Evolutionary conservation across 2,329 filamentous ascomycete species (phyloP).

Genomic region (Helicocarpus griseus): DNA sequence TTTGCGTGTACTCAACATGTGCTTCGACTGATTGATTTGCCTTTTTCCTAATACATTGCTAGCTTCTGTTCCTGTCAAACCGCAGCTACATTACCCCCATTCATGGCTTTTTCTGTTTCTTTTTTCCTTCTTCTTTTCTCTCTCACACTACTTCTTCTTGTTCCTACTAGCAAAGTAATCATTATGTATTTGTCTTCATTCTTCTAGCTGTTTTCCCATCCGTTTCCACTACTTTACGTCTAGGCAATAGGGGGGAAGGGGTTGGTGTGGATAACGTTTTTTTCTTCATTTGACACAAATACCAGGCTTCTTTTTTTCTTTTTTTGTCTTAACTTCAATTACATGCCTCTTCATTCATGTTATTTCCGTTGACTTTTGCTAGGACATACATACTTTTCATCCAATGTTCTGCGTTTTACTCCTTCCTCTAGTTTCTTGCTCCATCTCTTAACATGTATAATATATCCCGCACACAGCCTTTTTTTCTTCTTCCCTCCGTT

Average conservation of each 20-base stretch:
- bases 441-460: too few relatives aligned
- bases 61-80: too few relatives aligned
- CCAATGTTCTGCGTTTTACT: background rate
- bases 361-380: too few relatives aligned
- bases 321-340: background rate
- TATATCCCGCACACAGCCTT: too few relatives aligned
- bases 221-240: background rate
- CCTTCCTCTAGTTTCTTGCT: background rate
- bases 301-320: slow-evolving; percentile 20
- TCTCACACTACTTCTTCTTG: slow-evolving; percentile 5
- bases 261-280: too few relatives aligned
- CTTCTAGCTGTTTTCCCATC: slow-evolving; percentile 7
- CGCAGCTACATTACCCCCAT: too few relatives aligned
- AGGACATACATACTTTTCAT: too few relatives aligned
- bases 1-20: background rate
- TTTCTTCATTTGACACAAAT: too few relatives aligned
- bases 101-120: slow-evolving; percentile 4
- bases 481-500: background rate
- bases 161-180: background rate
- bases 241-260: too few relatives aligned
- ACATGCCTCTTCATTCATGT: too few relatives aligned
- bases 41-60: too few relatives aligned
- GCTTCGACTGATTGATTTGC: background rate
- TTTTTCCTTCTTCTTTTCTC: slow-evolving; percentile 11
- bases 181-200: background rate